phyloP scores from a whole-genome alignment of 805 yeast species.

The Wickerhamiella domercqiae region DNA sequence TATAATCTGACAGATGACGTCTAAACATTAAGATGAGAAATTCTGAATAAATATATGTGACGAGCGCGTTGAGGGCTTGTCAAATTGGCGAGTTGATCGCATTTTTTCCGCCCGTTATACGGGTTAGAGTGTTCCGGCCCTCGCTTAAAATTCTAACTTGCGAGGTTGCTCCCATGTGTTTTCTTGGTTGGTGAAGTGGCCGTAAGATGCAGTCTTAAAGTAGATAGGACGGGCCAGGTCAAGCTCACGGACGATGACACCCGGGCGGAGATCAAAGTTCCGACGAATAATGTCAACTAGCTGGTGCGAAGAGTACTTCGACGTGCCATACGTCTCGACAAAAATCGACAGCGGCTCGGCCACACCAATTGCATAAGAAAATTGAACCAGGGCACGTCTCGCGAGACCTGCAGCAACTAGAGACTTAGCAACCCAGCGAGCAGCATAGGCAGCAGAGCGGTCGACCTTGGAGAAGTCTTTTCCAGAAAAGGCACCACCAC shows the following conservation, averaged over 20 bases:
- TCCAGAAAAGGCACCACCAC: slow-evolving; percentile 99
- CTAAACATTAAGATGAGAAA: too few relatives aligned
- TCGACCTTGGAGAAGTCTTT: slow-evolving; percentile 99
- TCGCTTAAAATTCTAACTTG: slow-evolving; percentile 27
- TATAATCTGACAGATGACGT: too few relatives aligned
- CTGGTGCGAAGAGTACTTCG: slow-evolving; percentile 75
- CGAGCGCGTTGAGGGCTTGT: too few relatives aligned
- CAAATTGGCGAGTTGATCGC: too few relatives aligned
- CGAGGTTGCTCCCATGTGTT: slow-evolving; percentile 98
- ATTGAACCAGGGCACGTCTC: slow-evolving; percentile 94
- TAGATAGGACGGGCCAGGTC: slow-evolving; percentile 98
- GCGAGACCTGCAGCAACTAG: slow-evolving; percentile 89
- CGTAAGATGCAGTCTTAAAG: slow-evolving; percentile 97
- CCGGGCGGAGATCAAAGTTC: slow-evolving; percentile 98
- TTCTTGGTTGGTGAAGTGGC: slow-evolving; percentile 98
- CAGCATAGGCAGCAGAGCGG: slow-evolving; percentile 99
- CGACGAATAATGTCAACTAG: slow-evolving; percentile 79
- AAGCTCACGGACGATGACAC: slow-evolving; percentile 92
- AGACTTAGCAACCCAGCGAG: slow-evolving; percentile 99
- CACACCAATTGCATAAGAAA: slow-evolving; percentile 99
- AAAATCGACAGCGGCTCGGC: slow-evolving; percentile 97
- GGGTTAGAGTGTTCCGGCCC: too few relatives aligned
- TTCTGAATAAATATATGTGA: too few relatives aligned
- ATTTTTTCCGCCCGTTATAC: too few relatives aligned
- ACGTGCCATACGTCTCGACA: slow-evolving; percentile 97